Evolutionary conservation across 331 rosid genomes (phyloP), one percentile per base, ranked within the genome.

Genomic region (Malus hybrid): DNA sequence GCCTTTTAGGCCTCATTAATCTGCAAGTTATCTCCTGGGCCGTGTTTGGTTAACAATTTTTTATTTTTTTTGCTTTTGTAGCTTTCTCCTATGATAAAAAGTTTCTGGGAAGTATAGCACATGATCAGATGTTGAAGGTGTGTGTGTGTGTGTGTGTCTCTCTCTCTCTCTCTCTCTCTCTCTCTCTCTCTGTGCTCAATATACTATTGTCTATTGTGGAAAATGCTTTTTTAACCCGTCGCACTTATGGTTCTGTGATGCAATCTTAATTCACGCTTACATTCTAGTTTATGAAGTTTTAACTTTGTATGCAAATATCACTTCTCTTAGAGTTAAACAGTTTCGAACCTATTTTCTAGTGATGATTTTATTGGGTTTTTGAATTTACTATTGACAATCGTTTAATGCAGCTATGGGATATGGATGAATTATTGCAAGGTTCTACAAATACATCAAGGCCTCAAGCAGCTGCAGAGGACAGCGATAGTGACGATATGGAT

Each of bases 51-150:
- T 86, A 69, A 84, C 81, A 28, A 68, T 30, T 61, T 61, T 10
- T 61, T 61, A 7, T 76, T 80, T 72, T 82, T 48, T 88, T 75
- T 82, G 74, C 61, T 75, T 66, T 85, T 83, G 82, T 70, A 93
- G 97, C 96, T 64, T 86, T 93, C 80, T 93, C 93, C 18, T 84
- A 88, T 74, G 91, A 93, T 74, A 87, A 77, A 70, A 93, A 87
- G 82, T 91, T 79, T 72, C 86, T 93, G 65, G 97, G 97, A 48
- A 91, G 93, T 75, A 88, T 91, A 72, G 88, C 87, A 56, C 93
- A 93, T 65, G 94, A 93, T 78, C 81, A 84, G 68, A 66, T 78
- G 86, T 82, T 93, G 73, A 93, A 91, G 97, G 96, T 86, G 7
- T 42, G 48, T 12, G 10, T 24, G 24, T 24, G 24, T 24, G 24